phyloP scores from a whole-genome alignment of 441 rosid genomes.

The Aquilaria agallochum region DNA sequence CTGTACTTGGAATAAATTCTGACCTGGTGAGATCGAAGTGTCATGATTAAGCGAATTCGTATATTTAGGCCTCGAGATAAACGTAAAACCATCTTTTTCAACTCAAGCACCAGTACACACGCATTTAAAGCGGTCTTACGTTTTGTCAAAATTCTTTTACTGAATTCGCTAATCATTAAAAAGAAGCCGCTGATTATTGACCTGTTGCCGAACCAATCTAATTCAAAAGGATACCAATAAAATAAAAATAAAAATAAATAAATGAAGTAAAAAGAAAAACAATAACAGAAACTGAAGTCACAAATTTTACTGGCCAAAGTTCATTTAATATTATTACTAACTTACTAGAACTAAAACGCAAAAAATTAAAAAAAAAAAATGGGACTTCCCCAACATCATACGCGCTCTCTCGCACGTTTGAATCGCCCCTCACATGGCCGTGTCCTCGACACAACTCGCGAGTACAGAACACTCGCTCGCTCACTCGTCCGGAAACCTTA shows the following conservation, averaged over 20 bases:
- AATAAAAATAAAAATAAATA: neutral
- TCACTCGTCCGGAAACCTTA: constrained; percentile 15
- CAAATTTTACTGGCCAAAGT: constrained; percentile 13
- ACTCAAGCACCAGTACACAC: neutral
- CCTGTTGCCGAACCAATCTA: neutral
- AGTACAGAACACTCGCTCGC: constrained; percentile 6
- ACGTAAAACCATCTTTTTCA: neutral
- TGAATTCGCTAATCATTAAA: constrained; percentile 23
- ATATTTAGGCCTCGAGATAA: neutral
- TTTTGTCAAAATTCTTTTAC: constrained; percentile 13
- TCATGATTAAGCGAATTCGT: neutral
- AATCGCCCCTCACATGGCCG: constrained; percentile 19
- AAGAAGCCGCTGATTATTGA: constrained; percentile 10
- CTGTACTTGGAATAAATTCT: neutral
- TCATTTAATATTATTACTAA: neutral
- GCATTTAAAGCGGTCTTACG: constrained; percentile 24
- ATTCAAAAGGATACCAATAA: constrained; percentile 1
- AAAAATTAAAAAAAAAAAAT: neutral
- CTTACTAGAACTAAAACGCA: neutral
- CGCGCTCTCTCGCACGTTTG: neutral
- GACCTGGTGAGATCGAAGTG: neutral
- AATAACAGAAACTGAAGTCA: neutral
- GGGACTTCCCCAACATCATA: neutral
- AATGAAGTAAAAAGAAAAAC: neutral
- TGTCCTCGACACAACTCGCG: constrained; percentile 22